Conservation (phyloP, 2,329 filamentous ascomycete genomes). For the Knufia petricola region DNA sequence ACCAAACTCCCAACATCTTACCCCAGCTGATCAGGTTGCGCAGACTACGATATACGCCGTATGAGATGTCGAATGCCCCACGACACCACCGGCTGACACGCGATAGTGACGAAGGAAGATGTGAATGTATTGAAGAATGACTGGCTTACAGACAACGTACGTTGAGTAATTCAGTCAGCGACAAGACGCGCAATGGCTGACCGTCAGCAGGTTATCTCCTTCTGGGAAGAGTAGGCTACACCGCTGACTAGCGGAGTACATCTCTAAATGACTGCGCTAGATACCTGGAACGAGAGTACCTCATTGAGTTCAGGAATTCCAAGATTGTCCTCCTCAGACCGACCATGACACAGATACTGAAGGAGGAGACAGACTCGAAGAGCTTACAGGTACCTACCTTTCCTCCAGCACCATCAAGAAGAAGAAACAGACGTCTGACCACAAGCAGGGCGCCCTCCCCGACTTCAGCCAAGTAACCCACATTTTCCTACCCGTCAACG, state of each 20-base stretch:
- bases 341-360: conserved; percentile 83
- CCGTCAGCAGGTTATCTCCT: conserved; percentile 66
- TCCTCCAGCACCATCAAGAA: conserved; percentile 29
- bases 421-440: conserved; percentile 40
- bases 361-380: conserved; percentile 55
- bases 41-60: conserved; percentile 59
- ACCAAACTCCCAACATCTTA: not conserved
- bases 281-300: conserved; percentile 81
- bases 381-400: conserved; percentile 34
- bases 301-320: conserved; percentile 68
- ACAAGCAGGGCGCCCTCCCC: conserved; percentile 60
- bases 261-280: conserved; percentile 25
- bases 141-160: conserved; percentile 93
- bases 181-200: conserved; percentile 6
- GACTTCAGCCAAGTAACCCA: conserved; percentile 75
- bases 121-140: conserved; percentile 79
- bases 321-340: conserved; percentile 85
- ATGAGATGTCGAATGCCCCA: conserved; percentile 27
- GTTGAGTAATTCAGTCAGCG: conserved; percentile 24
- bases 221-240: conserved; percentile 79
- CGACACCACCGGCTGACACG: conserved; percentile 10
- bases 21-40: not conserved
- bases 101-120: conserved; percentile 74
- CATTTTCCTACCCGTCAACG: conserved; percentile 92
- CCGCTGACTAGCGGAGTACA: not conserved